phyloP scores from a whole-genome alignment of 2,329 filamentous ascomycete species.

The Venturiaceae sp. region DNA sequence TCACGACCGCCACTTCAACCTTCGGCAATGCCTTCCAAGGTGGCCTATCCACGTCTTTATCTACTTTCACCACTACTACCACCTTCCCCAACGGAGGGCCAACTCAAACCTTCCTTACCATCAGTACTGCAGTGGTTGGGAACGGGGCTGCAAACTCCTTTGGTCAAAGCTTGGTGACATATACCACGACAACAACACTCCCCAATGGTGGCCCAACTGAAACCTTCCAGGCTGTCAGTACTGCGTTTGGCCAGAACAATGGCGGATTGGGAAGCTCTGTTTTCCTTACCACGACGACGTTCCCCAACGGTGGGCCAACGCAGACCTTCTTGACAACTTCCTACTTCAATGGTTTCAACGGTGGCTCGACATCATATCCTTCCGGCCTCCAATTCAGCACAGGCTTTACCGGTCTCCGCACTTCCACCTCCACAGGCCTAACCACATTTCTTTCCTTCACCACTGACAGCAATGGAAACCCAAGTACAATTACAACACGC shows the following conservation, averaged over 20 bases:
- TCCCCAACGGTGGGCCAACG: conserved; percentile 2
- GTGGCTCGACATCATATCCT: not conserved
- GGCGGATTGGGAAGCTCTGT: not conserved
- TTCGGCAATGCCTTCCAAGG: not conserved
- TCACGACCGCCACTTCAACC: not conserved
- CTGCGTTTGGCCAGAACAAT: not conserved
- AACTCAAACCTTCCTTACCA: conserved; percentile 1
- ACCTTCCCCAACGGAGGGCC: conserved; percentile 1
- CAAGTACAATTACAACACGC: not conserved
- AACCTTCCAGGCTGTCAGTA: not conserved
- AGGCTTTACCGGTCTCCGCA: not conserved
- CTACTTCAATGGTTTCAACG: not conserved
- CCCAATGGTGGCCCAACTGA: not conserved
- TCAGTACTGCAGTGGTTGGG: not conserved
- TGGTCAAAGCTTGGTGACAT: not conserved
- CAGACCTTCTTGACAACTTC: conserved; percentile 1
- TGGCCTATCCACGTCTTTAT: not conserved
- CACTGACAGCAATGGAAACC: not conserved
- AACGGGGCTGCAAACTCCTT: not conserved
- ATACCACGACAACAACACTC: not conserved
- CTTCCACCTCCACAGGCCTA: not conserved
- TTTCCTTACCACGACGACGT: not conserved
- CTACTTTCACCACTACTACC: not conserved
- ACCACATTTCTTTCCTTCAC: not conserved
- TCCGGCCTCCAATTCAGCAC: not conserved